Evolutionary conservation across 176 grass and related monocot species (phyloP).

Genomic region (Olyra latifolia): DNA sequence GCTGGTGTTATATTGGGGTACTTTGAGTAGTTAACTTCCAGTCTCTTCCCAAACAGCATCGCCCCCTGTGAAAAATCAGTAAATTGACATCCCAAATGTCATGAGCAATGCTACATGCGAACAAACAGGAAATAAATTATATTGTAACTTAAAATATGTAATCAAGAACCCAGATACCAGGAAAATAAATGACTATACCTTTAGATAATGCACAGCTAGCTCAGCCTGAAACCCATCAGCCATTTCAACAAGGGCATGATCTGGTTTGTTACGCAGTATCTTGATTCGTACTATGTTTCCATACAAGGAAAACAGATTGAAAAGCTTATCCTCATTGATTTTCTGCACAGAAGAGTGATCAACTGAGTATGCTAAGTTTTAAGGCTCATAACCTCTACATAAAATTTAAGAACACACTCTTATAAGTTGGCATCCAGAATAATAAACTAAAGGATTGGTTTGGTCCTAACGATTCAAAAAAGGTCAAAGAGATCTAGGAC

Average conservation of each 20-base stretch:
- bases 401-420: not conserved
- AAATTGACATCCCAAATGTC: not conserved
- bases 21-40: constrained; percentile 90
- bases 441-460: not conserved
- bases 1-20: constrained; percentile 71
- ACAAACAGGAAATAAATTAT: not conserved
- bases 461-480: not conserved
- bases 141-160: constrained; percentile 3
- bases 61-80: constrained; percentile 48
- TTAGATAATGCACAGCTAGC: constrained; percentile 85
- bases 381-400: not conserved
- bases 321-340: constrained; percentile 93
- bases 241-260: constrained; percentile 97
- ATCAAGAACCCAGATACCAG: not conserved
- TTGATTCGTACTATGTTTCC: constrained; percentile 97
- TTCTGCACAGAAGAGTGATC: constrained; percentile 53
- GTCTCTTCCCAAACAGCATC: constrained; percentile 73
- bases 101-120: not conserved
- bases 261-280: constrained; percentile 82
- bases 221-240: constrained; percentile 95
- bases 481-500: too few species aligned
- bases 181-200: constrained; percentile 40
- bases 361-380: not conserved
- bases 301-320: constrained; percentile 96
- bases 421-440: not conserved